These are phyloP conservation scores for Exophiala calicioides DNA, from an alignment of 2,329 filamentous ascomycete species.

Conservation along the genomic window DNA sequence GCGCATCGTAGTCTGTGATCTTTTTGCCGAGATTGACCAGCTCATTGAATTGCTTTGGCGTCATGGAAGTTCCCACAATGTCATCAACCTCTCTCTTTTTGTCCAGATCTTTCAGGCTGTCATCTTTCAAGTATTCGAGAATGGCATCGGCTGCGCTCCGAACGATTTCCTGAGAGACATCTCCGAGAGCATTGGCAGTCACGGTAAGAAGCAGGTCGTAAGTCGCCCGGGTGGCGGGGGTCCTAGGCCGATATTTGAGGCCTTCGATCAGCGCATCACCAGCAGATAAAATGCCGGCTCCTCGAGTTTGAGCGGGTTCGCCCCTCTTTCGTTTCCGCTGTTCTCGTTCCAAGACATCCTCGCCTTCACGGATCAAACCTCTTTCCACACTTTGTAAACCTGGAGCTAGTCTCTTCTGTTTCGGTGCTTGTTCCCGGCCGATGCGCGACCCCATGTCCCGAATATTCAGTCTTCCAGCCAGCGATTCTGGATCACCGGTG, in stretches of 20 bases:
- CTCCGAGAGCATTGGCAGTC: conserved; percentile 82
- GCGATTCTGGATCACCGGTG: conserved; percentile 94
- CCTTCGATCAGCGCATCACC: conserved; percentile 87
- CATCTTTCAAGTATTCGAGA: conserved; percentile 89
- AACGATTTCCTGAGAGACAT: conserved; percentile 88
- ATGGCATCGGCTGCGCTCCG: conserved; percentile 91
- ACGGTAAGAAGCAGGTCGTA: conserved; percentile 94
- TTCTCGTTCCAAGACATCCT: conserved; percentile 79
- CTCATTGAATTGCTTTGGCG: conserved; percentile 92
- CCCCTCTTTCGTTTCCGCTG: conserved; percentile 81
- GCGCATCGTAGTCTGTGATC: conserved; percentile 95
- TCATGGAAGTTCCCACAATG: conserved; percentile 78
- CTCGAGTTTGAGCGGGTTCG: conserved; percentile 69
- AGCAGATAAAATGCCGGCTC: conserved; percentile 76
- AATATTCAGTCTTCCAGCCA: conserved; percentile 90
- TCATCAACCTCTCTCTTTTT: conserved; percentile 98
- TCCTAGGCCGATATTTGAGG: conserved; percentile 86
- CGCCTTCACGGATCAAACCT: conserved; percentile 74
- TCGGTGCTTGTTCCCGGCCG: conserved; percentile 75
- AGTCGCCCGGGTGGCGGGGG: conserved; percentile 84
- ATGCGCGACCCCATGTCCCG: conserved; percentile 90
- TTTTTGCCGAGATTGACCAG: conserved; percentile 96
- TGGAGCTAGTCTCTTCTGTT: conserved; percentile 70
- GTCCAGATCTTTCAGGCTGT: conserved; percentile 93
- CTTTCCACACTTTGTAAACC: conserved; percentile 71